Evolutionary conservation across 257 asterid genomes (phyloP), one percentile per base, ranked within the genome.

Genomic region (Prunella vulgaris): DNA sequence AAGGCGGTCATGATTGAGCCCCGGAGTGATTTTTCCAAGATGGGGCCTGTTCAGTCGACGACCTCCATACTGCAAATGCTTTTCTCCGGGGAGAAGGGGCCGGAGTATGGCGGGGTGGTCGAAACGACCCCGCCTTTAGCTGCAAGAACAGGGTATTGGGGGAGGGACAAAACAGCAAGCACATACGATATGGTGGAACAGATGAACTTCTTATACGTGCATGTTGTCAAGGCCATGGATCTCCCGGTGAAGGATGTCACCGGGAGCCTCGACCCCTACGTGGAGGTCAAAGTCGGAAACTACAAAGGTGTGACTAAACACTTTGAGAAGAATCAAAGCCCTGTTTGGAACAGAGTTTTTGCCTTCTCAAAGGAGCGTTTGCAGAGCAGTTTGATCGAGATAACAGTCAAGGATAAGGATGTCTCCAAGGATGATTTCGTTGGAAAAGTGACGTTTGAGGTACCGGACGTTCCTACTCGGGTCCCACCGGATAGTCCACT

Each of bases 111-210:
- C 0, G 90, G 84, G 28, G 74, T 92, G 73, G 90, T 86, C 61
- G 98, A 92, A 81, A 92, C 96, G 6, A 86, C 76, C 70, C 98
- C 98, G 5, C 98, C 96, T 2, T 32, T 89, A 76, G 98, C 96
- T 27, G 96, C 96, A 22, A 78, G 96, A 56, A 77, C 81, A 91
- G 98, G 98, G 9, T 92, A 92, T 32, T 87, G 96, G 96, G 98
- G 98, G 32, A 81, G 95, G 74, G 96, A 92, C 76, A 92, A 87
- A 67, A 92, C 96, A 4, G 96, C 94, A 4, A 86, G 94, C 69
- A 92, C 96, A 42, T 92, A 92, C 54, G 98, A 92, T 78, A 54
- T 92, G 83, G 98, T 92, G n/a, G 98, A 92, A 76, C 96, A 66
- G 24, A 92, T 92, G 98, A 79, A 86, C 13, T 92, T 81, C 52